phyloP scores from a whole-genome alignment of 1,284 basidiomycete species.

The Acaromyces ingoldii region DNA sequence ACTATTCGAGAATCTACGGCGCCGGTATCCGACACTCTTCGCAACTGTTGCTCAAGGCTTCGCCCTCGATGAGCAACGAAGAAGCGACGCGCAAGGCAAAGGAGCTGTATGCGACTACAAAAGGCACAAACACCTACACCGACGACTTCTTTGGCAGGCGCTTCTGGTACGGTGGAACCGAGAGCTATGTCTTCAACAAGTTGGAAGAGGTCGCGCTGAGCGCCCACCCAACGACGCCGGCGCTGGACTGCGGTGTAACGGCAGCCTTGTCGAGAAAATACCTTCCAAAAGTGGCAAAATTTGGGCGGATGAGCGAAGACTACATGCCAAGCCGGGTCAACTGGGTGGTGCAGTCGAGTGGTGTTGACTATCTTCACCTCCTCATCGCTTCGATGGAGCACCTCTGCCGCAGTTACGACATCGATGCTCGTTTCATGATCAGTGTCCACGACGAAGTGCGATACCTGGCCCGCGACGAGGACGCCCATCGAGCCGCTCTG shows the following conservation, averaged over 20 bases:
- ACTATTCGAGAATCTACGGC: slow-evolving; percentile 97
- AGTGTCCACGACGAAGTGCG: slow-evolving; percentile 96
- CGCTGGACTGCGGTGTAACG: slow-evolving; percentile 88
- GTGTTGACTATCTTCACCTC: slow-evolving; percentile 95
- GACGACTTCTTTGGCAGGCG: slow-evolving; percentile 56
- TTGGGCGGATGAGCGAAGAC: slow-evolving; percentile 60
- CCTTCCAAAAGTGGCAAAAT: slow-evolving; percentile 57
- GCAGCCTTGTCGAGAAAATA: slow-evolving; percentile 83
- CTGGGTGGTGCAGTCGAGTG: slow-evolving; percentile 98
- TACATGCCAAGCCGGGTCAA: slow-evolving; percentile 97
- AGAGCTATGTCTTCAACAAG: slow-evolving; percentile 98
- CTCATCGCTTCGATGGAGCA: slow-evolving; percentile 93
- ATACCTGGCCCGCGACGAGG: slow-evolving; percentile 82
- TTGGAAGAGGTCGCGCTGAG: slow-evolving; percentile 90
- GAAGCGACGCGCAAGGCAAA: slow-evolving; percentile 76
- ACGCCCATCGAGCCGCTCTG: slow-evolving; percentile 80
- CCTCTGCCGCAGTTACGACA: slow-evolving; percentile 73
- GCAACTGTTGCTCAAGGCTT: slow-evolving; percentile 80
- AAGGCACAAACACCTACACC: slow-evolving; percentile 60
- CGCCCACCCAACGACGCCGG: slow-evolving; percentile 81
- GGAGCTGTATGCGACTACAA: slow-evolving; percentile 85
- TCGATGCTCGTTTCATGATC: slow-evolving; percentile 87
- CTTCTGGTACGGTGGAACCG: slow-evolving; percentile 96
- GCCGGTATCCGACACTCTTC: slow-evolving; percentile 93
- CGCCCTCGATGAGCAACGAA: slow-evolving; percentile 70